A percentile compares a stretch with the other conserved stretches of the same genome.
Conservation (phyloP, 805 yeast genomes). For the Lipomyces lipofer region DNA sequence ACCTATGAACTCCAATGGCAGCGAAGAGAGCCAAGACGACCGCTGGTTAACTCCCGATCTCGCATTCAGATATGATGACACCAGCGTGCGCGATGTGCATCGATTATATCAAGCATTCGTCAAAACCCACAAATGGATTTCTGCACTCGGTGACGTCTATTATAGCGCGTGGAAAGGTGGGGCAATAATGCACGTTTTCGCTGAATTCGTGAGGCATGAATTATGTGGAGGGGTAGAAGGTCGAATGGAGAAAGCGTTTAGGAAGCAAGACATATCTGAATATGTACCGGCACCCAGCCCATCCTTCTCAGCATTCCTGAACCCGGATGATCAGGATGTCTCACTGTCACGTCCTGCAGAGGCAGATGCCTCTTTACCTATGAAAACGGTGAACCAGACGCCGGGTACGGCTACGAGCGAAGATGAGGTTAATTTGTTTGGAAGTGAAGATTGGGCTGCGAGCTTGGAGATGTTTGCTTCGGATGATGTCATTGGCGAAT, state of each 20-base stretch:
- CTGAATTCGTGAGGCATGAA: no score
- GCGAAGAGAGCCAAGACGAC: constrained; percentile 1
- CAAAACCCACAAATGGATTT: constrained; percentile 10
- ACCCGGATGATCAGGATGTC: background rate
- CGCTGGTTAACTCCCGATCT: constrained; percentile 19
- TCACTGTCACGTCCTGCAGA: background rate
- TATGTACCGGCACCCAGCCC: no score
- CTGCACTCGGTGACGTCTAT: background rate
- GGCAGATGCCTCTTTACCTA: background rate
- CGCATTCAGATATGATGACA: constrained; percentile 18
- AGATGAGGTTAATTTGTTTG: background rate
- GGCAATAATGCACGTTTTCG: background rate
- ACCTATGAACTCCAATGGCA: background rate
- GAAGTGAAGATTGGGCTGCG: constrained; percentile 3
- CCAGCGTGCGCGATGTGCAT: constrained; percentile 4
- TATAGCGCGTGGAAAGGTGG: constrained; percentile 5
- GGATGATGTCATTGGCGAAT: constrained; percentile 21
- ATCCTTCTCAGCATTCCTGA: no score
- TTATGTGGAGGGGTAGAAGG: no score
- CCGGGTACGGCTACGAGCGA: no score
- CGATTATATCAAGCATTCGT: constrained; percentile 13
- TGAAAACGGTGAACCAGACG: background rate
- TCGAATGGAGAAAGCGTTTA: background rate
- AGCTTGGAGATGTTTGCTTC: constrained; percentile 1
- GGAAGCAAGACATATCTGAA: background rate